Evolutionary conservation across 345 rosid genomes (phyloP).

Genomic region (Ceriops tagal): DNA sequence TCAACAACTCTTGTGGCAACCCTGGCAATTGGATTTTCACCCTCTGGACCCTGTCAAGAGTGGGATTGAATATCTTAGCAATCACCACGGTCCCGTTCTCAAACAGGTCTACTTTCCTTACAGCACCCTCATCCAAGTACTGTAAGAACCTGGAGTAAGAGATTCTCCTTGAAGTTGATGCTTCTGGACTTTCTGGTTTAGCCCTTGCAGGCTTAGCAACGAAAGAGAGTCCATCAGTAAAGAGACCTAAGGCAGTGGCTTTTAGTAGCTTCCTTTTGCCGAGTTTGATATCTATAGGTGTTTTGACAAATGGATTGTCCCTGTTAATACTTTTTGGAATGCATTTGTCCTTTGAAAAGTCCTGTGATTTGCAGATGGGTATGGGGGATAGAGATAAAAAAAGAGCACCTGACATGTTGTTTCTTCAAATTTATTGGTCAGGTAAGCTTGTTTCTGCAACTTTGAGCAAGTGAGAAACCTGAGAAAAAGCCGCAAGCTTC

Average conservation of each 20-base stretch:
- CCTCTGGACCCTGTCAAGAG: slow-evolving; percentile 51
- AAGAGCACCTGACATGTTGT: slow-evolving; percentile 41
- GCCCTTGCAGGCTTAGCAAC: slow-evolving; percentile 39
- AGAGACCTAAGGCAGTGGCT: slow-evolving; percentile 34
- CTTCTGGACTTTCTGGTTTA: slow-evolving; percentile 50
- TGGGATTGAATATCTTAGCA: slow-evolving; percentile 52
- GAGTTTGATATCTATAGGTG: slow-evolving; percentile 21
- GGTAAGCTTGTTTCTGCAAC: background rate
- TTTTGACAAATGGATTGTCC: slow-evolving; percentile 27
- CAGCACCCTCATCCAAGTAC: slow-evolving; percentile 53
- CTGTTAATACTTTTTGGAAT: slow-evolving; percentile 25
- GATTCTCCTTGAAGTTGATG: slow-evolving; percentile 47
- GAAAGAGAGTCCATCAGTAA: slow-evolving; percentile 20
- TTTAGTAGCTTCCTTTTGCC: slow-evolving; percentile 43
- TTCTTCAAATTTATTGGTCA: background rate
- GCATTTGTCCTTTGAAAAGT: slow-evolving; percentile 26
- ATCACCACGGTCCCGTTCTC: slow-evolving; percentile 67
- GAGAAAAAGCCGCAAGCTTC: too few relatives aligned
- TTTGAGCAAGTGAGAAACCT: background rate
- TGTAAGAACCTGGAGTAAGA: slow-evolving; percentile 60
- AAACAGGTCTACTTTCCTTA: slow-evolving; percentile 63
- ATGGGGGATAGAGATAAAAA: slow-evolving; percentile 33
- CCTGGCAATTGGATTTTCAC: slow-evolving; percentile 70
- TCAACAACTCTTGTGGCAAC: slow-evolving; percentile 48
- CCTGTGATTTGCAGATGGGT: slow-evolving; percentile 44